These are phyloP conservation scores for Fusarium fracticaudum DNA, from an alignment of 2,329 filamentous ascomycete genomes.

Conservation along the genomic window DNA sequence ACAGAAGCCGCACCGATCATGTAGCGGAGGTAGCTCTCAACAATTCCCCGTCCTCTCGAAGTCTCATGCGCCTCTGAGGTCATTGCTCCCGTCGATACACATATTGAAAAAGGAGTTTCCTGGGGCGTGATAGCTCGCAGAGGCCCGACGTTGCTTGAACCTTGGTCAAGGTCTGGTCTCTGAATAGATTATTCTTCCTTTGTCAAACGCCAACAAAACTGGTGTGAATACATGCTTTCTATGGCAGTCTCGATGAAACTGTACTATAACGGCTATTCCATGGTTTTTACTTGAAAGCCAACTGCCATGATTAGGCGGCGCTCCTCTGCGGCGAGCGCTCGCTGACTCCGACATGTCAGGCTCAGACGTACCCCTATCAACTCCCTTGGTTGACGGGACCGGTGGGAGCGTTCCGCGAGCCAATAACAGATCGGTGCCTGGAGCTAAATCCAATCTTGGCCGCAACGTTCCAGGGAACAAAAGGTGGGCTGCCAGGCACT, in stretches of 20 bases:
- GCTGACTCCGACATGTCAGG: slow-evolving; percentile 11
- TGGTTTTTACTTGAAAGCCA: background rate
- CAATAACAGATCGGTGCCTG: slow-evolving; percentile 55
- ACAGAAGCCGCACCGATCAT: slow-evolving; percentile 2
- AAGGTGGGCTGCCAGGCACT: slow-evolving; percentile 25
- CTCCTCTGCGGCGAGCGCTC: slow-evolving; percentile 24
- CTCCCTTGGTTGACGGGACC: slow-evolving; percentile 24
- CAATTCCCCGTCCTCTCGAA: background rate
- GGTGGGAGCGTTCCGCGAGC: slow-evolving; percentile 45
- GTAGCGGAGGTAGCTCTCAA: background rate
- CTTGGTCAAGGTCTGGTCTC: no score
- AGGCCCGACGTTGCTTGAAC: background rate
- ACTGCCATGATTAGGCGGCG: background rate
- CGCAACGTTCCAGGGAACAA: slow-evolving; percentile 22
- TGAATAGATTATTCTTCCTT: no score
- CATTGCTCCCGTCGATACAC: background rate
- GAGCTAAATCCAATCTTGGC: slow-evolving; percentile 43
- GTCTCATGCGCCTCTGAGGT: background rate
- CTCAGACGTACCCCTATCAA: slow-evolving; percentile 16
- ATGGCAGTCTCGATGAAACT: background rate
- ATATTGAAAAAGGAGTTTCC: background rate
- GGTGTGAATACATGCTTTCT: background rate
- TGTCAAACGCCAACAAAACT: background rate
- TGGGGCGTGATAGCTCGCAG: background rate
- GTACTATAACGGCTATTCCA: background rate